Conservation (phyloP, 2,329 filamentous ascomycete genomes). For the Fusarium sp. region DNA sequence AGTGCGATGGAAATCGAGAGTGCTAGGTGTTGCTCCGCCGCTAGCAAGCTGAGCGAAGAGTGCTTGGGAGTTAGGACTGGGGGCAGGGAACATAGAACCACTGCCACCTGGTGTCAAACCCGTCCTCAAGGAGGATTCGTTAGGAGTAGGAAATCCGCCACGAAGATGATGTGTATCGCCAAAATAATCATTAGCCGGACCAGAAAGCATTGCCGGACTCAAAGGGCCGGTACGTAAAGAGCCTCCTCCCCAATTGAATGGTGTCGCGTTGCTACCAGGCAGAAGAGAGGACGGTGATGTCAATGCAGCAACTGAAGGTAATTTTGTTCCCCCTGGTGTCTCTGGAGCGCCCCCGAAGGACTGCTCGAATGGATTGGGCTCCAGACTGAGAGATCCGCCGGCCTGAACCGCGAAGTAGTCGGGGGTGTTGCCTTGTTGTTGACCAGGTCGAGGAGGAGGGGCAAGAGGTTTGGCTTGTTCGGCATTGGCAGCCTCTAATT, state of each 20-base stretch:
- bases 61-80: slow-evolving; percentile 86
- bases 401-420: slow-evolving; percentile 75
- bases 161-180: slow-evolving; percentile 80
- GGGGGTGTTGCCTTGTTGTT: slow-evolving; percentile 61
- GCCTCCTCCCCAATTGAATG: slow-evolving; percentile 82
- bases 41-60: slow-evolving; percentile 82
- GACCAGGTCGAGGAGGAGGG: slow-evolving; percentile 73
- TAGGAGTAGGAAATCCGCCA: slow-evolving; percentile 90
- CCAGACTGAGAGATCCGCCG: slow-evolving; percentile 71
- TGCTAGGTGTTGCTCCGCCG: slow-evolving; percentile 87
- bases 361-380: slow-evolving; percentile 97
- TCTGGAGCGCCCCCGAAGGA: slow-evolving; percentile 82
- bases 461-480: slow-evolving; percentile 73
- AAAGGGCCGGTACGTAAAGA: slow-evolving; percentile 91
- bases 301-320: slow-evolving; percentile 89
- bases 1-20: slow-evolving; percentile 93
- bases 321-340: slow-evolving; percentile 82
- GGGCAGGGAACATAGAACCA: slow-evolving; percentile 95
- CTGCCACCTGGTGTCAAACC: slow-evolving; percentile 94
- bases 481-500: slow-evolving; percentile 64
- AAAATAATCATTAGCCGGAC: slow-evolving; percentile 88
- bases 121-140: slow-evolving; percentile 92
- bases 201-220: slow-evolving; percentile 96
- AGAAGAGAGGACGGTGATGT: slow-evolving; percentile 88
- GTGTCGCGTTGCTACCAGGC: slow-evolving; percentile 76